Base-by-base conservation (phyloP, 148 eudicot genomes). In the Limonium bicolor region DNA sequence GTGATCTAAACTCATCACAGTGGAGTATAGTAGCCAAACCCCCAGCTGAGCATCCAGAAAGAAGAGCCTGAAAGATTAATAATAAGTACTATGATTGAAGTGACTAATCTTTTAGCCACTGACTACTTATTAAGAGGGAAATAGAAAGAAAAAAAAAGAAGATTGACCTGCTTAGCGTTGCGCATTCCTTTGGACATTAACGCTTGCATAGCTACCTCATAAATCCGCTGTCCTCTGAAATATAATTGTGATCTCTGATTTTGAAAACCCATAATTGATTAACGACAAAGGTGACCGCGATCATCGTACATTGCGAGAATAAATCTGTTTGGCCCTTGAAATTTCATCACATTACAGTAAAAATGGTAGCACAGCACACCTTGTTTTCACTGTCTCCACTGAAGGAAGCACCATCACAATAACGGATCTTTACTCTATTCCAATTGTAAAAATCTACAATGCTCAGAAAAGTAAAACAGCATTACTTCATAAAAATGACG, bases 371-470 rank as follows among this genome's bases (percentile, higher is more conserved):
- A 6, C 23, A 24, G 43, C 69, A 18, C 37, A 84, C 97, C 95
- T 74, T 54, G 60, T 88, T 42, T 59, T 80, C 84, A 46, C 87
- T 32, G 16, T 84, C 87, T 21, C 97, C 97, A 1, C 76, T 60
- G 54, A 90, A 90, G 8, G 97, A 90, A 46, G 84, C 97, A 42
- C 97, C 97, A 64, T 90, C 97, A 56, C 97, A 90, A 41, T 90
- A 90, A 12, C 97, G 95, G 48, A 90, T 29, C 64, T 90, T 90
- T 10, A 84, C 93, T 73, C 97, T 71, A 58, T 90, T 90, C 95
- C 95, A 90, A 53, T 90, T 90, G 61, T 70, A 80, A 67, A 90
- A 90, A 59, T 80, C 97, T 90, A 80, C 59, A 10, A 41, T 6
- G 29, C 12, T 22, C n/a, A n/a, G n/a, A n/a, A n/a, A n/a, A n/a